Evolutionary conservation across 495 filamentous ascomycete species (phyloP), one percentile per base, ranked within the genome.

Genomic region (Penicillium cosmopolitanum): DNA sequence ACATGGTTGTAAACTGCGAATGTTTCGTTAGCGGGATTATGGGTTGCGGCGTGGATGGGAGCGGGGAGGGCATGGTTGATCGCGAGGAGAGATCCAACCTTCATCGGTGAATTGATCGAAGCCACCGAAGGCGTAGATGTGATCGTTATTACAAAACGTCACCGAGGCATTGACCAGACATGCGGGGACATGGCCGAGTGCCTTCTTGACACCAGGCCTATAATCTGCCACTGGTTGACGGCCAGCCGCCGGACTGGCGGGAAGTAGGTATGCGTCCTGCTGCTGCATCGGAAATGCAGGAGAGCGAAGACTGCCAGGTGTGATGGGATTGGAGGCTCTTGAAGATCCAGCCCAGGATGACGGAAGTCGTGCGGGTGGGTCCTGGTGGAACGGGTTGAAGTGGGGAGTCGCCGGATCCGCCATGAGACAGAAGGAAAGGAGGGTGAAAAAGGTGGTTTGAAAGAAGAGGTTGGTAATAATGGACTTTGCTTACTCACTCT

Each of bases 61-160:
- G 9, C 13, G 44, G 51, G 12, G 28, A 33, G 9, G 15, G 16
- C 6, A 44, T 19, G 48, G 19, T 5, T 7, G 10, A 35, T 47
- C 33, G n/a, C 19, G 36, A 36, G 50, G 16, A 9, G 8, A 31
- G 8, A 40, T 19, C 53, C 7, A 53, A 87, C 87, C 87, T 82
- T 98, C 95, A 72, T 98, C 95, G 9, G 95, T 98, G 69, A 95
- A 98, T 70, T 97, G 93, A 69, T 98, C 95, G 65, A 98, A 98
- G n/a, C 95, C 95, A 12, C 95, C 95, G 77, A 98, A 98, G 25
- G 93, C 95, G 75, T 97, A 97, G 64, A 98, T 97, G 69, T 90
- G 86, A 75, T 97, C 93, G 73, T 96, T 91, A 47, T 92, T 91
- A 68, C 93, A 96, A 73, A 96, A 97, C 16, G 95, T 98, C 53